A percentile compares a stretch with the other conserved stretches of the same genome.
phyloP scores from a whole-genome alignment of 805 yeast species.

The Candida morakotiae region DNA sequence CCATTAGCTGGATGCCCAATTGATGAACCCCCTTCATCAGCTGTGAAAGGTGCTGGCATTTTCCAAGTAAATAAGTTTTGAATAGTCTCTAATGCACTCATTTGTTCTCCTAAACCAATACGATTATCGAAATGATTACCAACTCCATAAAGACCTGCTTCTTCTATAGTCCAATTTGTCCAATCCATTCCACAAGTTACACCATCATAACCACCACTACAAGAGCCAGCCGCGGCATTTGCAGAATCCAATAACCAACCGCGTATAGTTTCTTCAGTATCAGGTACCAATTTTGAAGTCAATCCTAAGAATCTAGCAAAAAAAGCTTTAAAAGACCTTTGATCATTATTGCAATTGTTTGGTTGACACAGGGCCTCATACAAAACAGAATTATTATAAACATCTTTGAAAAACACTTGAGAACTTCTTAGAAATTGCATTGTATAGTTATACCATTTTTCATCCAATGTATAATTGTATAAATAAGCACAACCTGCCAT shows the following conservation, averaged over 20 bases:
- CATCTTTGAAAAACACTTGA: slow-evolving; percentile 47
- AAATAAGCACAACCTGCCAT: slow-evolving; percentile 77
- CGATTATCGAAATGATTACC: slow-evolving; percentile 63
- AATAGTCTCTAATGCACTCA: slow-evolving; percentile 66
- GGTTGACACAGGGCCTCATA: slow-evolving; percentile 84
- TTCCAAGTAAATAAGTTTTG: slow-evolving; percentile 40
- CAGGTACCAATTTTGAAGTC: slow-evolving; percentile 70
- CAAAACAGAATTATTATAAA: slow-evolving; percentile 39
- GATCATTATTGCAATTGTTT: slow-evolving; percentile 74
- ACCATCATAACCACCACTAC: slow-evolving; percentile 71
- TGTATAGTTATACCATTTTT: slow-evolving; percentile 64
- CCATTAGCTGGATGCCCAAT: slow-evolving; percentile 70
- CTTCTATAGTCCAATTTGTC: slow-evolving; percentile 41
- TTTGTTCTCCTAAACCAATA: slow-evolving; percentile 78
- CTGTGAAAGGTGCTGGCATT: slow-evolving; percentile 59
- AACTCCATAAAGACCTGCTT: slow-evolving; percentile 66
- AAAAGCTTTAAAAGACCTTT: slow-evolving; percentile 85
- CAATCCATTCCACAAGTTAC: slow-evolving; percentile 75
- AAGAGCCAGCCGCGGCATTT: slow-evolving; percentile 62
- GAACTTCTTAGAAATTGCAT: slow-evolving; percentile 52
- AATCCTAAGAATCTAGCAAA: slow-evolving; percentile 70
- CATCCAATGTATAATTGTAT: slow-evolving; percentile 66
- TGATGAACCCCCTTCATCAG: slow-evolving; percentile 66
- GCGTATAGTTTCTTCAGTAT: slow-evolving; percentile 44
- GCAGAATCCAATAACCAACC: slow-evolving; percentile 39